These are phyloP conservation scores for Mycena venus DNA, from an alignment of 768 basidiomycete genomes.

Conservation along the genomic window DNA sequence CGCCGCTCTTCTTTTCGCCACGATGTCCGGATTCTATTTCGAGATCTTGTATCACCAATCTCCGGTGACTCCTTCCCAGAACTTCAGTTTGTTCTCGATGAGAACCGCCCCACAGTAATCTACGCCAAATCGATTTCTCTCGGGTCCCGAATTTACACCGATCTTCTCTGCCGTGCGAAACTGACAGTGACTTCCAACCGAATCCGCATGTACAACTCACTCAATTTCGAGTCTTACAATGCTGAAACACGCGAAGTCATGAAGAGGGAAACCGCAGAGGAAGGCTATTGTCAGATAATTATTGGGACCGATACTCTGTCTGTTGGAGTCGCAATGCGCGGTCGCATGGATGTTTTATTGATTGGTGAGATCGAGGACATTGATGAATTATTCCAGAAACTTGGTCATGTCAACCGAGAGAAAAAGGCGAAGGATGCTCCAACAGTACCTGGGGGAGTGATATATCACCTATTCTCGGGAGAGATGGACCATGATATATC, in stretches of 20 bases:
- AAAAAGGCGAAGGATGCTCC: constrained; percentile 21
- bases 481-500: too few relatives aligned
- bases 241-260: neutral
- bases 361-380: neutral
- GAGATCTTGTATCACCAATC: neutral
- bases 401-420: constrained; percentile 34
- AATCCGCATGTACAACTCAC: neutral
- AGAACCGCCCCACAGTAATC: neutral
- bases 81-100: neutral
- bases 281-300: neutral
- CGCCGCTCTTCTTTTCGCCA: neutral
- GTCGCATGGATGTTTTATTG: neutral
- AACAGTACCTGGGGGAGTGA: too few relatives aligned
- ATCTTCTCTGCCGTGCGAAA: neutral
- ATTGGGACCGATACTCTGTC: constrained; percentile 1
- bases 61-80: constrained; percentile 25
- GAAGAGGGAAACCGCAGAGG: neutral
- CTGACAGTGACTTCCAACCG: neutral
- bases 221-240: neutral
- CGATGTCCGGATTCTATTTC: constrained; percentile 11
- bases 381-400: constrained; percentile 25
- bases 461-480: too few relatives aligned
- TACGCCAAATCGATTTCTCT: neutral
- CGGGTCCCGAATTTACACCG: neutral
- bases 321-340: neutral